These are phyloP conservation scores for Bipolaris victoriae DNA, from an alignment of 2,329 filamentous ascomycete species.

Conservation along the genomic window DNA sequence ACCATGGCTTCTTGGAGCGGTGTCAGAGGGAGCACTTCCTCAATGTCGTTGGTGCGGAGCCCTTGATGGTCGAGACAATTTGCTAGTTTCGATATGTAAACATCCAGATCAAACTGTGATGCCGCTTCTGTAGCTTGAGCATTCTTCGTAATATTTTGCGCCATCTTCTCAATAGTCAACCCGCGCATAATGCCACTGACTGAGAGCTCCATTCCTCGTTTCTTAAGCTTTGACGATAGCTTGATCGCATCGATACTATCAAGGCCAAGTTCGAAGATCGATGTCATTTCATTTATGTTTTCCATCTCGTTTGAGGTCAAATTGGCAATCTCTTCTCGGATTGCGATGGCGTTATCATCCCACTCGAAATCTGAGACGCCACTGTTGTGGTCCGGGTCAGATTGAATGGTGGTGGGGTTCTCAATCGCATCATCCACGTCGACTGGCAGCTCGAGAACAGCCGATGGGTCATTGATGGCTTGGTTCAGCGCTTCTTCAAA, in stretches of 20 bases:
- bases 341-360: constrained; percentile 58
- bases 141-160: constrained; percentile 32
- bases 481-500: constrained; percentile 52
- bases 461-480: constrained; percentile 45
- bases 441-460: constrained; percentile 17
- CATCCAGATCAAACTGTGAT: constrained; percentile 23
- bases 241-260: constrained; percentile 95
- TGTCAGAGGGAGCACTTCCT: constrained; percentile 74
- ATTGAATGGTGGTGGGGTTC: background rate
- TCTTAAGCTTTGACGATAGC: constrained; percentile 73
- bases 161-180: constrained; percentile 70
- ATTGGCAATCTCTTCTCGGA: constrained; percentile 68
- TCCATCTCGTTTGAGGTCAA: constrained; percentile 63
- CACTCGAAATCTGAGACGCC: constrained; percentile 59
- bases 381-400: background rate
- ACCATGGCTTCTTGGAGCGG: constrained; percentile 88
- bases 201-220: constrained; percentile 63
- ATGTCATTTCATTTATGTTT: constrained; percentile 63
- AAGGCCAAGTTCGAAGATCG: constrained; percentile 81
- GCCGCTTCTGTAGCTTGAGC: background rate
- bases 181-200: constrained; percentile 79
- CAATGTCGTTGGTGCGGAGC: constrained; percentile 52
- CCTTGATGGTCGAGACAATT: constrained; percentile 47
- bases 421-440: background rate
- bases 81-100: constrained; percentile 44